Conservation (phyloP, 2,329 filamentous ascomycete genomes). For the Biscogniauxia mediterranea region DNA sequence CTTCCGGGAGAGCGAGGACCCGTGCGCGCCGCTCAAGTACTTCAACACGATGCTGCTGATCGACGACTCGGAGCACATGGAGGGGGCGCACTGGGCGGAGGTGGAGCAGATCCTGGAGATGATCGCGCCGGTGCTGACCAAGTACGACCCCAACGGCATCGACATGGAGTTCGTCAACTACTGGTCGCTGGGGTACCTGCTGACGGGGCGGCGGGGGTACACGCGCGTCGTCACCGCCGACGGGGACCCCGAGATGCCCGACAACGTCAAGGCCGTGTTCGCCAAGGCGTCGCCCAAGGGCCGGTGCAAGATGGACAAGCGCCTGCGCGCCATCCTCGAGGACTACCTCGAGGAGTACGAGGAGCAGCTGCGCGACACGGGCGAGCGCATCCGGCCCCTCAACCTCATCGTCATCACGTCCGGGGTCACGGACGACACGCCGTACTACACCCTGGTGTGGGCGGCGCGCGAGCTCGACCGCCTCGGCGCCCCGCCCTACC, state of each 20-base stretch:
- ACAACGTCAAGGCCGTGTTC: conserved; percentile 30
- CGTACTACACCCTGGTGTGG: conserved; percentile 56
- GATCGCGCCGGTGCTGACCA: conserved; percentile 67
- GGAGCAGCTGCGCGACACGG: background rate
- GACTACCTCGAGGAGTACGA: conserved; percentile 19
- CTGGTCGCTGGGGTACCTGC: conserved; percentile 14
- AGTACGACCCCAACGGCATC: conserved; percentile 65
- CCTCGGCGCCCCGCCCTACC: conserved; percentile 60
- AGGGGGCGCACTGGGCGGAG: conserved; percentile 58
- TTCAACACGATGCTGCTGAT: conserved; percentile 76
- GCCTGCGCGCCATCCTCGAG: conserved; percentile 20
- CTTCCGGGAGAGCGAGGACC: conserved; percentile 43
- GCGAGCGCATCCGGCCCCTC: conserved; percentile 40
- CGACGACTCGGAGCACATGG: conserved; percentile 72
- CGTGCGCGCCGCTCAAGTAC: conserved; percentile 60
- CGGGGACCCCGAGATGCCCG: conserved; percentile 21
- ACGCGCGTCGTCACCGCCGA: conserved; percentile 22
- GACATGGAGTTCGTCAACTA: conserved; percentile 73
- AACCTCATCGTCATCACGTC: conserved; percentile 76
- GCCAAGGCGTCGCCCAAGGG: conserved; percentile 23
- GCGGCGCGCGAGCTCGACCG: conserved; percentile 61
- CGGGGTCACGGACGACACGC: conserved; percentile 64
- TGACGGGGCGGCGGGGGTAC: conserved; percentile 20
- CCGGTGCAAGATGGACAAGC: conserved; percentile 16
- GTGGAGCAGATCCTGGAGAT: conserved; percentile 58